Base-by-base conservation (phyloP, 768 basidiomycete species). In the Crucibulum laeve region DNA sequence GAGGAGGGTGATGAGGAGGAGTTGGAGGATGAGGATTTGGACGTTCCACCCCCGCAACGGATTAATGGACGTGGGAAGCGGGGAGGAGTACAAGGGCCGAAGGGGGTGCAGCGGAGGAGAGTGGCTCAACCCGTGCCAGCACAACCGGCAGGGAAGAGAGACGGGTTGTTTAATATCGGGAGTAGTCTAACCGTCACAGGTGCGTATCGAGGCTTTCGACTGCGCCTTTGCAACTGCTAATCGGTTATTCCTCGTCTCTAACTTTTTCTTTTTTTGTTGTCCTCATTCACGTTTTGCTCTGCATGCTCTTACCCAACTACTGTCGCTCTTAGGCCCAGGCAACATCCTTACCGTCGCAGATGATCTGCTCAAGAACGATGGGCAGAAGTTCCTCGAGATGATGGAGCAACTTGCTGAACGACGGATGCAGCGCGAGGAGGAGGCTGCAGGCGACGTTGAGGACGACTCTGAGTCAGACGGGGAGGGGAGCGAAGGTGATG, bases 361-460 rank as follows among this genome's bases (percentile, higher is more conserved):
- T 59, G 96, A 99, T 68, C 79, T 99, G 35, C 76, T 99, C 54
- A 96, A 96, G 74, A 98, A 98, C 56, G 94, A 99, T 57, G 95
- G 95, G 2, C 91, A 93, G 57, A 97, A 96, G 71, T 99, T 99
- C 70, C 70, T 99, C 55, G 96, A 99, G 72, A 99, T 99, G 96
- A 99, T 99, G 96, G 96, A 98, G 63, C 92, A 95, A 65, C 78
- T 99, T 15, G 94, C 95, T 0, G 92, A 96, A 58, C 79, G 91
- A 39, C 79, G 95, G 35, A 91, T 95, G 79, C 85, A 89, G 53
- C 79, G 94, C 3, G 94, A 97, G 58, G 87, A 93, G 42, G 71
- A 73, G 45, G 69, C 73, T 17, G 68, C 71, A 14, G 64, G 56
- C 0, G 67, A 68, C 48, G 67, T 72, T 6, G 70, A 73, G 49